These are phyloP conservation scores for Schizonepeta tenuifolia DNA, from an alignment of 257 asterid species.

Conservation along the genomic window DNA sequence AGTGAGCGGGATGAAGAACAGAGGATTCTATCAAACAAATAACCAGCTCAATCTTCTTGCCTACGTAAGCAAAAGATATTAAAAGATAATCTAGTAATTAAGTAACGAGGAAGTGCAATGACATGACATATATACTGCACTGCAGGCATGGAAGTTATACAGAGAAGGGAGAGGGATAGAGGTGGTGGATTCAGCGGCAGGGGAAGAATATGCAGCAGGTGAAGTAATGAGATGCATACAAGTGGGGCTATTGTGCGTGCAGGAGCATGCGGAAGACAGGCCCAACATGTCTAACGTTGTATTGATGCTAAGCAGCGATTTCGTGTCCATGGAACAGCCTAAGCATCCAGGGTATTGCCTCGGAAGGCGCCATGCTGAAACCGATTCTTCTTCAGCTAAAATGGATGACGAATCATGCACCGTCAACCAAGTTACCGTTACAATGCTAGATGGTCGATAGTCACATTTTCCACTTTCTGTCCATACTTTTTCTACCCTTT, in stretches of 20 bases:
- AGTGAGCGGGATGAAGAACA: conserved; percentile 65
- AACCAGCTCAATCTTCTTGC: conserved; percentile 74
- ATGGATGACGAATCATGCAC: conserved; percentile 62
- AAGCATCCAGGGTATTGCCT: conserved; percentile 70
- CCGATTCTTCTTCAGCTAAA: conserved; percentile 47
- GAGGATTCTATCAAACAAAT: conserved; percentile 72
- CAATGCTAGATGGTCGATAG: conserved; percentile 63
- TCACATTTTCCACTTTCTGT: too few species aligned
- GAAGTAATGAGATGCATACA: conserved; percentile 77
- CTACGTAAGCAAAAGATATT: conserved; percentile 47
- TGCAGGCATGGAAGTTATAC: conserved; percentile 72
- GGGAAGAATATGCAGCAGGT: conserved; percentile 39
- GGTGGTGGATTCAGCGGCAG: conserved; percentile 50
- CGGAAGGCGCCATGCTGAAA: conserved; percentile 48
- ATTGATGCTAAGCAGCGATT: conserved; percentile 61
- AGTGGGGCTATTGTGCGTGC: conserved; percentile 74
- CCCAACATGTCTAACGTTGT: conserved; percentile 72
- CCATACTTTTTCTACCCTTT: neutral
- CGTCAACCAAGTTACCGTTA: conserved; percentile 59
- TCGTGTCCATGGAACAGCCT: conserved; percentile 59
- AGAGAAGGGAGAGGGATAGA: conserved; percentile 61
- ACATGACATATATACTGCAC: neutral
- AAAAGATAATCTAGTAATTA: neutral
- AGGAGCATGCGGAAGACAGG: conserved; percentile 71
- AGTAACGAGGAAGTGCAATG: too few species aligned